These are phyloP conservation scores for Pythium scleroteichum DNA, from an alignment of 352 stramenopile species.

Conservation along the genomic window DNA sequence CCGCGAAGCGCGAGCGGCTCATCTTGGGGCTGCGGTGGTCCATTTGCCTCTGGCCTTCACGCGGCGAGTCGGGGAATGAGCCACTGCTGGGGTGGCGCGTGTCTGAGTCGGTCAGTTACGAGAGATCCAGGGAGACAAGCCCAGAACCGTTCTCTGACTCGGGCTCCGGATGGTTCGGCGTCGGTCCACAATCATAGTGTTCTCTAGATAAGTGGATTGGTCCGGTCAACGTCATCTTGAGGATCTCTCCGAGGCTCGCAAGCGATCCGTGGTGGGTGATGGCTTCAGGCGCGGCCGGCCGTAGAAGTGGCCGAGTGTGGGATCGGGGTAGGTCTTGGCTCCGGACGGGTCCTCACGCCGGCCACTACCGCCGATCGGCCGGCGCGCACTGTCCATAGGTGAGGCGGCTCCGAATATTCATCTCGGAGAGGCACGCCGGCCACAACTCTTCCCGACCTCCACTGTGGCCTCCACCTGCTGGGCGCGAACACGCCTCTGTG, in stretches of 20 bases:
- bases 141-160: too few relatives aligned
- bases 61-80: too few relatives aligned
- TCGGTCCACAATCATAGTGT: not conserved
- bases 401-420: not conserved
- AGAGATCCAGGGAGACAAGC: too few relatives aligned
- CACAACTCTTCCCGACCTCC: not conserved
- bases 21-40: not conserved
- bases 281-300: not conserved
- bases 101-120: not conserved
- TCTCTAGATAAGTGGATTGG: not conserved
- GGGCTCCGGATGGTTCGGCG: not conserved
- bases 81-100: too few relatives aligned
- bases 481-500: not conserved
- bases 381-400: not conserved
- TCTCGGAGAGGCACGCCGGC: not conserved
- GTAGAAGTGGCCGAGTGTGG: too few relatives aligned
- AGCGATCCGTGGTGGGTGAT: slow-evolving; percentile 1
- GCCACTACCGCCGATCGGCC: too few relatives aligned
- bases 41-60: too few relatives aligned
- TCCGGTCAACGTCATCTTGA: not conserved
- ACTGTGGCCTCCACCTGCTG: not conserved
- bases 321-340: too few relatives aligned
- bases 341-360: too few relatives aligned
- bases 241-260: too few relatives aligned
- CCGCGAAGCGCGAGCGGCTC: not conserved